Conservation (phyloP, 2,329 filamentous ascomycete genomes). For the Xylaria hypoxylon region DNA sequence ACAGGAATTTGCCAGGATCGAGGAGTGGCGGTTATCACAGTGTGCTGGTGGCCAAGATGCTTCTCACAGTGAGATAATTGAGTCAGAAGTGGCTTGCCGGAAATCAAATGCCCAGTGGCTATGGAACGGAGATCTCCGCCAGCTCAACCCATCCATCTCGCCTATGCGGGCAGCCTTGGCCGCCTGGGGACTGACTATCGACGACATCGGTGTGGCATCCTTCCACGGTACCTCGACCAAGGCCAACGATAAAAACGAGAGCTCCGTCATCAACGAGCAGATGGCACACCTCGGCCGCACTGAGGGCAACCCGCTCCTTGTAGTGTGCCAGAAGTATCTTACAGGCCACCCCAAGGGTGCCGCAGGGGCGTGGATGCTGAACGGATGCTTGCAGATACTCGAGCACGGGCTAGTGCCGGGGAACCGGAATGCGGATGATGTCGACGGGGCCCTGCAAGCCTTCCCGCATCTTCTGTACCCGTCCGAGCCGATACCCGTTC, state of each 20-base stretch:
- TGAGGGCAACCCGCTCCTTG: slow-evolving; percentile 95
- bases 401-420: slow-evolving; percentile 94
- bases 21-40: slow-evolving; percentile 95
- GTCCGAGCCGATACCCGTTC: slow-evolving; percentile 91
- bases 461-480: slow-evolving; percentile 99
- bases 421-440: slow-evolving; percentile 97
- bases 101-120: slow-evolving; percentile 92
- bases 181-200: slow-evolving; percentile 97
- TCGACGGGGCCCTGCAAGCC: slow-evolving; percentile 94
- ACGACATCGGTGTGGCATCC: slow-evolving; percentile 92
- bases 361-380: slow-evolving; percentile 99
- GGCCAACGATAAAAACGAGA: slow-evolving; percentile 99
- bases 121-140: slow-evolving; percentile 99
- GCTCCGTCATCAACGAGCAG: slow-evolving; percentile 95
- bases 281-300: slow-evolving; percentile 91
- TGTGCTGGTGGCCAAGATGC: slow-evolving; percentile 62
- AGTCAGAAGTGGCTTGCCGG: slow-evolving; percentile 86
- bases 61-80: slow-evolving; percentile 80
- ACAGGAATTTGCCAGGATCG: slow-evolving; percentile 90
- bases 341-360: slow-evolving; percentile 99
- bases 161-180: slow-evolving; percentile 94
- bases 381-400: slow-evolving; percentile 94
- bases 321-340: slow-evolving; percentile 99
- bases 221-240: slow-evolving; percentile 99
- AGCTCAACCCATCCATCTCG: slow-evolving; percentile 90